phyloP scores from a whole-genome alignment of 2,329 filamentous ascomycete species.

The Diaporthe sp. region DNA sequence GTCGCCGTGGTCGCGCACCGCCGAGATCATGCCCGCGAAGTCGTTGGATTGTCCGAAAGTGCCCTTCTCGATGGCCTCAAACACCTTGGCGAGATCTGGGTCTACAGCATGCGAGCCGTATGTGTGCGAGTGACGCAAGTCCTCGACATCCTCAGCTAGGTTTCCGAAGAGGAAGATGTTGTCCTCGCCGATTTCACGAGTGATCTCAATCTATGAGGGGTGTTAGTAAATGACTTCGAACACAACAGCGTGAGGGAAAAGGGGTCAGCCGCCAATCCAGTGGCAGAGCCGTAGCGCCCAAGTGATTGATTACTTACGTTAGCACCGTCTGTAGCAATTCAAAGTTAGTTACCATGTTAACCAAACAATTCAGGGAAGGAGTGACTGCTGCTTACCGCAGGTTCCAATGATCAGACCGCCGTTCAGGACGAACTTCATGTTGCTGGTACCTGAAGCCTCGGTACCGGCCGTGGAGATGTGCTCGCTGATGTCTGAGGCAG shows the following conservation, averaged over 20 bases:
- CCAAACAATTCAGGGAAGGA: no score
- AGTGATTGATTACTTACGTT: conserved; percentile 75
- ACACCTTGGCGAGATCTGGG: conserved; percentile 82
- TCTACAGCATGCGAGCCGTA: conserved; percentile 87
- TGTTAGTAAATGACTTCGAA: conserved; percentile 40
- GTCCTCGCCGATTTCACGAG: conserved; percentile 93
- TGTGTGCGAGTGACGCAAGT: conserved; percentile 90
- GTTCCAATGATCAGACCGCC: conserved; percentile 98
- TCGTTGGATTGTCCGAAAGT: conserved; percentile 84
- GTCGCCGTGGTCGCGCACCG: conserved; percentile 93
- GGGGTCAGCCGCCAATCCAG: no score
- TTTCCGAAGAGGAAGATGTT: conserved; percentile 99
- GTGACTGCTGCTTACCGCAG: conserved; percentile 64
- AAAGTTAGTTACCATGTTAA: not conserved
- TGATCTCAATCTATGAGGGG: conserved; percentile 85
- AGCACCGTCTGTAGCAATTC: conserved; percentile 74
- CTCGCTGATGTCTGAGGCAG: conserved; percentile 96
- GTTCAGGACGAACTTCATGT: conserved; percentile 99
- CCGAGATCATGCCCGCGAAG: conserved; percentile 86
- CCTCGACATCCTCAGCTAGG: conserved; percentile 95
- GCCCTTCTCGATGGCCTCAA: conserved; percentile 83
- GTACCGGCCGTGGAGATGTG: conserved; percentile 99
- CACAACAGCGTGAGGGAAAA: not conserved
- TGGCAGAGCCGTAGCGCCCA: not conserved
- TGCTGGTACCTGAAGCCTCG: conserved; percentile 90